A percentile compares a stretch with the other conserved stretches of the same genome.
These are phyloP conservation scores for Sporothrix inflata DNA, from an alignment of 2,329 filamentous ascomycete species.

Conservation along the genomic window DNA sequence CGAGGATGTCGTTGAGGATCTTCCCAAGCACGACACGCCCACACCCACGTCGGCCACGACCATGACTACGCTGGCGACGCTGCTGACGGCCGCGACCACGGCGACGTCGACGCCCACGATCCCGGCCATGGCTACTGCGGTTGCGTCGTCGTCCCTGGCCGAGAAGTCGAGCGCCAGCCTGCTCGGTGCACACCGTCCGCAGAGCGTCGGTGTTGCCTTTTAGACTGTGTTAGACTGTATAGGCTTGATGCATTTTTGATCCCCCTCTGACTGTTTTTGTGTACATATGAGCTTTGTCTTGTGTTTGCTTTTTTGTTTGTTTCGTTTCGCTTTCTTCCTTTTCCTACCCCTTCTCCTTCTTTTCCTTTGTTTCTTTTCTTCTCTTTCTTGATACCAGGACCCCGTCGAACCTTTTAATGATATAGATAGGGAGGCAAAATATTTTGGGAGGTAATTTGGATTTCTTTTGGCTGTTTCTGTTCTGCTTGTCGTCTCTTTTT, in stretches of 20 bases:
- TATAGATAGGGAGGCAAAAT: constrained; percentile 19
- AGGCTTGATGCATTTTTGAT: neutral
- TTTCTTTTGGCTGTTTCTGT: neutral
- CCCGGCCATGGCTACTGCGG: constrained; percentile 6
- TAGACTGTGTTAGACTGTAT: constrained; percentile 35
- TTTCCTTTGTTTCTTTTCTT: neutral
- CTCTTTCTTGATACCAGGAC: constrained; percentile 27
- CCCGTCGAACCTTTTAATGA: constrained; percentile 3
- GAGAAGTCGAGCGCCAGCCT: constrained; percentile 21
- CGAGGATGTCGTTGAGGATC: constrained; percentile 43
- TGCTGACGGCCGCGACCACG: constrained; percentile 15
- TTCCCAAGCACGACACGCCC: constrained; percentile 44
- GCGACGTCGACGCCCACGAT: constrained; percentile 24
- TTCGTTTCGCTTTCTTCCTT: neutral
- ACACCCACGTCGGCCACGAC: constrained; percentile 44
- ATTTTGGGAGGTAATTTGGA: neutral
- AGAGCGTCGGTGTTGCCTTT: constrained; percentile 54
- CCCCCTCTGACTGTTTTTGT: neutral
- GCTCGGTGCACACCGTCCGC: constrained; percentile 37
- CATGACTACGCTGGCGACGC: constrained; percentile 41
- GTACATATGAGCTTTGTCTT: neutral
- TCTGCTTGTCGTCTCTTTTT: neutral
- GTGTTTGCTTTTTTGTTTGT: neutral
- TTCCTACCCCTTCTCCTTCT: neutral
- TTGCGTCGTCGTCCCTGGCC: neutral